phyloP scores from a whole-genome alignment of 2,329 filamentous ascomycete species.

The Cladobotryum mycophilum region DNA sequence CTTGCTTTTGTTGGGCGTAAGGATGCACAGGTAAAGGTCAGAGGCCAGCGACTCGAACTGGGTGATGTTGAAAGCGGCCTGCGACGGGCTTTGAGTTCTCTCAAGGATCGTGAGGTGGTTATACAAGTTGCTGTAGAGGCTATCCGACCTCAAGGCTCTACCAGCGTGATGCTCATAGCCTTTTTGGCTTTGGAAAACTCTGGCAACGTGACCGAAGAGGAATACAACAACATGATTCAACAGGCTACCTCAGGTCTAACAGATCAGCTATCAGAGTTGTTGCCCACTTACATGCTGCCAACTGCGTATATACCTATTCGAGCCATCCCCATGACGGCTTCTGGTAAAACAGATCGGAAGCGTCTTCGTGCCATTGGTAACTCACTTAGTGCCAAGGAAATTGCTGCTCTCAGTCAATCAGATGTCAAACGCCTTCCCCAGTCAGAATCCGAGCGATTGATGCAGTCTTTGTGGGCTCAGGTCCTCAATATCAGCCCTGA shows the following conservation, averaged over 20 bases:
- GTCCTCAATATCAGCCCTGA: constrained; percentile 4
- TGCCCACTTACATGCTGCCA: too few relatives aligned
- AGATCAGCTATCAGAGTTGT: too few relatives aligned
- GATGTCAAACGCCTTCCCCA: constrained; percentile 2
- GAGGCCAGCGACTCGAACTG: constrained; percentile 17
- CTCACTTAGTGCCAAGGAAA: constrained; percentile 9
- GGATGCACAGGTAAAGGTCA: constrained; percentile 19
- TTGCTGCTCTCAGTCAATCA: constrained; percentile 21
- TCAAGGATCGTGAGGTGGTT: constrained; percentile 8
- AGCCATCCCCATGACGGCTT: too few relatives aligned
- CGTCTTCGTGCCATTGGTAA: neutral
- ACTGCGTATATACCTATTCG: too few relatives aligned
- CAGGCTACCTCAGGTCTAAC: too few relatives aligned
- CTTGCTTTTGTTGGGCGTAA: constrained; percentile 16
- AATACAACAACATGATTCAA: too few relatives aligned
- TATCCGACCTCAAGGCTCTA: neutral
- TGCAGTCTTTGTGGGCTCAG: constrained; percentile 28
- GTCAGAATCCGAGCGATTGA: constrained; percentile 19
- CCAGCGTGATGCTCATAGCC: too few relatives aligned
- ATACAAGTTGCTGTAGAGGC: constrained; percentile 10
- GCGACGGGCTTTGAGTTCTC: constrained; percentile 1
- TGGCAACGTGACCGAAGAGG: too few relatives aligned
- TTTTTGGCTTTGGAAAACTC: too few relatives aligned
- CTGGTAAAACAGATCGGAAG: too few relatives aligned
- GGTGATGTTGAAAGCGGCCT: constrained; percentile 14